Evolutionary conservation across 306 rosid species (phyloP).

Genomic region (Glycine tomentella): DNA sequence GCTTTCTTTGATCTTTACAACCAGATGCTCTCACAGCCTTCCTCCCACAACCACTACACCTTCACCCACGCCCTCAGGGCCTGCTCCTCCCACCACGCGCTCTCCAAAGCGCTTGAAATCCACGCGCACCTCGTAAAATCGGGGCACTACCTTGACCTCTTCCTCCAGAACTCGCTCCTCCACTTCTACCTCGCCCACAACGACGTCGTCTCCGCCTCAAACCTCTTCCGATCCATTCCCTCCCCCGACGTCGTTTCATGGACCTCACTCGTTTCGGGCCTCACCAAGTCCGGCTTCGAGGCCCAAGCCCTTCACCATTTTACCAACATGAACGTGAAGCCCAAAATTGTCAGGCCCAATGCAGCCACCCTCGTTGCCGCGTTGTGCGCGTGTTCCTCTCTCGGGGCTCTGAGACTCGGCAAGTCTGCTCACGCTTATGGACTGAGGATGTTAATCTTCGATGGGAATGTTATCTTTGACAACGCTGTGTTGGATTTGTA

Average conservation of each 20-base stretch:
- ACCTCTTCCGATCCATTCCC: slow-evolving; percentile 56
- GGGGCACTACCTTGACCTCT: slow-evolving; percentile 65
- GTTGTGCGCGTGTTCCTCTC: slow-evolving; percentile 69
- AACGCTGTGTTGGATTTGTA: slow-evolving; percentile 70
- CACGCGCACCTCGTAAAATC: slow-evolving; percentile 69
- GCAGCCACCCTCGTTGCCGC: slow-evolving; percentile 67
- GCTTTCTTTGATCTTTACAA: slow-evolving; percentile 66
- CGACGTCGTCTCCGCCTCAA: slow-evolving; percentile 61
- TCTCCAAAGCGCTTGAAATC: slow-evolving; percentile 68
- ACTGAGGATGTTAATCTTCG: slow-evolving; percentile 50
- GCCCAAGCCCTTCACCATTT: slow-evolving; percentile 66
- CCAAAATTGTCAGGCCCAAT: slow-evolving; percentile 63
- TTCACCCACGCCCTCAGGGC: slow-evolving; percentile 77
- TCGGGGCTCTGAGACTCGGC: slow-evolving; percentile 60
- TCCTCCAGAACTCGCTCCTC: slow-evolving; percentile 73
- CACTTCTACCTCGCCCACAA: slow-evolving; percentile 58
- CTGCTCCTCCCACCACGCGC: slow-evolving; percentile 53
- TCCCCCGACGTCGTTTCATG: slow-evolving; percentile 78
- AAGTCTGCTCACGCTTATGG: slow-evolving; percentile 69
- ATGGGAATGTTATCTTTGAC: slow-evolving; percentile 52
- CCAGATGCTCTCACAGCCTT: slow-evolving; percentile 66
- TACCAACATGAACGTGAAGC: slow-evolving; percentile 60
- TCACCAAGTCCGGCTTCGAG: slow-evolving; percentile 68
- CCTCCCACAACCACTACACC: slow-evolving; percentile 74
- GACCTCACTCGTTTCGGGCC: slow-evolving; percentile 76